Base-by-base conservation (phyloP, 352 stramenopile genomes). In the Pythium aquatile region DNA sequence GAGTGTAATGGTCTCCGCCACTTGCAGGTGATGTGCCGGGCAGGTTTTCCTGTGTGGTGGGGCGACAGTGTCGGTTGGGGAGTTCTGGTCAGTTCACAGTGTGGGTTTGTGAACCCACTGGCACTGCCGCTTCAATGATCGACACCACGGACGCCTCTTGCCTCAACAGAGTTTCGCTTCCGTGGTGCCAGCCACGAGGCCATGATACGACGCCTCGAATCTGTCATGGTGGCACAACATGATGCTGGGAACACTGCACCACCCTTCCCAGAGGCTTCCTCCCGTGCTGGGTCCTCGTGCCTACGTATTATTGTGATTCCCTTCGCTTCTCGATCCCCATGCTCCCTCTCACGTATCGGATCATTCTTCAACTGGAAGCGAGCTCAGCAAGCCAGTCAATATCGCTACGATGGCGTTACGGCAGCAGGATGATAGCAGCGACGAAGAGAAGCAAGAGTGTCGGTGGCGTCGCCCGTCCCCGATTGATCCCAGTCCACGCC, bases 391-490 rank as follows among this genome's bases (percentile, higher is more conserved):
- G 9, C 35, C 35, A 14, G 16, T 35, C 4, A 35, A 35, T 8
- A 35, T 35, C 32, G 35, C 26, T 17, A 48, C 4, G 4, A 48
- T 48, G 42, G 16, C 16, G 9, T 17, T 10, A 26, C 42, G 13
- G 24, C 42, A 6, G 16, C 42, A 26, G n/a, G 24, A 26, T 9
- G 42, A 48, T 10, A 51, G 14, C 5, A 33, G 17, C 26, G 49
- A 65, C 24, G 20, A 54, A 24, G 63, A 69, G 5, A 58, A 69
- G 4, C 46, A 69, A 40, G 63, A 68, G 47, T 44, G 2, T 63
- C 47, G 47, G 55, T 58, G 33, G 42, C 54, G 20, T 61, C 62
- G 8, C 55, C 62, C 26, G 35, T n/a, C 0, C 39, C 55, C 9
- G 29, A 49, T 3, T 49, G 53, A 5, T 5, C 20, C 5, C 37